Conservation (phyloP, 176 grass and related monocot species). For the Carex scoparia region DNA sequence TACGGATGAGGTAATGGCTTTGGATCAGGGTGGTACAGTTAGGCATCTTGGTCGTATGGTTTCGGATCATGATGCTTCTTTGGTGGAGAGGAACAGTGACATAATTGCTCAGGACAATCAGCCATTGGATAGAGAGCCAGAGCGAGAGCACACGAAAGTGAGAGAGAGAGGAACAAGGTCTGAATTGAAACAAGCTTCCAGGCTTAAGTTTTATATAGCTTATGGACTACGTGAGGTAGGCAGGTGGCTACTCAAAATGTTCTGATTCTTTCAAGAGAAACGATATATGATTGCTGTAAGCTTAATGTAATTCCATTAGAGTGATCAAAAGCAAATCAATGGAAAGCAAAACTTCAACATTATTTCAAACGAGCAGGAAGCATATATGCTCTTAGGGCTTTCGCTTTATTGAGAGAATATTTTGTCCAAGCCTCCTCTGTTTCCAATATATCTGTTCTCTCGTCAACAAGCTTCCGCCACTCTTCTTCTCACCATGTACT, state of each 20-base stretch:
- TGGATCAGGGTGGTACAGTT: background rate
- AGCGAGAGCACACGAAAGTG: slow-evolving; percentile 7
- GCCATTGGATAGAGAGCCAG: slow-evolving; percentile 5
- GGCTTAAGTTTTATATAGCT: background rate
- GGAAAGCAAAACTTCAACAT: slow-evolving; percentile 12
- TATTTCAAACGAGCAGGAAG: slow-evolving; percentile 14
- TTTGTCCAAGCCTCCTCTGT: background rate
- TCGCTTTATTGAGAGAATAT: slow-evolving; percentile 8
- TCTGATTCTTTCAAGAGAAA: slow-evolving; percentile 21
- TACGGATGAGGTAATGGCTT: slow-evolving; percentile 10
- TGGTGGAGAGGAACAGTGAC: slow-evolving; percentile 10
- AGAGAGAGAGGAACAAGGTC: background rate
- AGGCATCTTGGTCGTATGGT: background rate
- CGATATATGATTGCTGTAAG: background rate
- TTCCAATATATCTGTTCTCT: slow-evolving; percentile 4
- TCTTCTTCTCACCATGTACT: slow-evolving; percentile 3
- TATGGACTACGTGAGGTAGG: background rate
- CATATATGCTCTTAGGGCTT: slow-evolving; percentile 22
- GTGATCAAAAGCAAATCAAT: slow-evolving; percentile 11
- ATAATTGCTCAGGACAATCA: background rate
- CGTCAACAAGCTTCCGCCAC: slow-evolving; percentile 6
- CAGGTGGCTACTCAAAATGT: slow-evolving; percentile 1
- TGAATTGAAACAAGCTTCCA: background rate
- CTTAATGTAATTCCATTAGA: background rate
- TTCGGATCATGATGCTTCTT: background rate